A percentile compares a stretch with the other conserved stretches of the same genome.
Evolutionary conservation across 202 grass and related monocot genomes (phyloP).

Genomic region (Dendrocalamus latiflorus): DNA sequence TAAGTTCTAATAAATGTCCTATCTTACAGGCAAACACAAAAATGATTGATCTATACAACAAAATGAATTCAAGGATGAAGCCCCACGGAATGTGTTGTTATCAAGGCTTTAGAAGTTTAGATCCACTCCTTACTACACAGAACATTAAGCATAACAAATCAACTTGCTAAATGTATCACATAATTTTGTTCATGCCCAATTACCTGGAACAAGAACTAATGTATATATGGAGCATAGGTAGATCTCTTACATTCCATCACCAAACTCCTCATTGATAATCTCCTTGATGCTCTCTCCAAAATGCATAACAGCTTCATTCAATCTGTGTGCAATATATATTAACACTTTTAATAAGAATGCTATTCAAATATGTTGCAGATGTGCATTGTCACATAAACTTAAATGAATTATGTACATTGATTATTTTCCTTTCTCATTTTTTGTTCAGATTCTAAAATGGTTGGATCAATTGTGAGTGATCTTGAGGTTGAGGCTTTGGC

Average conservation of each 20-base stretch:
- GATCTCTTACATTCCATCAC: slow-evolving; percentile 90
- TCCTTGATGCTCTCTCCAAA: slow-evolving; percentile 99
- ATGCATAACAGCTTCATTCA: slow-evolving; percentile 99
- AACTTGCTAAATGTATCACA: neutral
- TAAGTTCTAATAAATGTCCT: neutral
- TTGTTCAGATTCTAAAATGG: too few species aligned
- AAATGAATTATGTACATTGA: neutral
- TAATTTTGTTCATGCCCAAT: neutral
- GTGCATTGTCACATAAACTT: neutral
- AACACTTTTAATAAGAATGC: neutral
- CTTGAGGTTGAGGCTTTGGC: too few species aligned
- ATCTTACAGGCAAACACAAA: neutral
- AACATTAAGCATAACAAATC: neutral
- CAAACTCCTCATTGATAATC: slow-evolving; percentile 96
- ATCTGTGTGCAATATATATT: slow-evolving; percentile 30
- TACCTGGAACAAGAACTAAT: neutral
- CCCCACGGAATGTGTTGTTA: neutral
- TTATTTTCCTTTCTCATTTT: too few species aligned
- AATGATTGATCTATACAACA: neutral
- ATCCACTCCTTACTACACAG: neutral
- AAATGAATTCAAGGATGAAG: neutral
- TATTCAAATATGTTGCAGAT: neutral
- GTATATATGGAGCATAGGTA: neutral
- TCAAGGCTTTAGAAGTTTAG: neutral
- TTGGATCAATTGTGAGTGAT: too few species aligned